These are phyloP conservation scores for Coemansia umbellata DNA, from an alignment of 192 early-diverging fungal species.

Conservation along the genomic window DNA sequence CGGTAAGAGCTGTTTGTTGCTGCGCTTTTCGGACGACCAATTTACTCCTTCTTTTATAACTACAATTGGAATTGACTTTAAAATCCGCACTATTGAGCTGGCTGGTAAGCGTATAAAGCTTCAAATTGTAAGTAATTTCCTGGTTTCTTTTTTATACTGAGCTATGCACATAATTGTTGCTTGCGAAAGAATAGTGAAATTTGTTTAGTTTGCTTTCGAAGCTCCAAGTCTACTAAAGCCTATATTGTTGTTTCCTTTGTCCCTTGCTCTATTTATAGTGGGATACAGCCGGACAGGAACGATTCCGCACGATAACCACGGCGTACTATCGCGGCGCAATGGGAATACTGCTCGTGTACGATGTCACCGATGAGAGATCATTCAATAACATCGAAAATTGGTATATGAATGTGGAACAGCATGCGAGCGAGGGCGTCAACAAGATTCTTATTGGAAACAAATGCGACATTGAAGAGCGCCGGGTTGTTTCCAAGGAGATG, in stretches of 20 bases:
- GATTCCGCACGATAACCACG: conserved; percentile 99
- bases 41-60: conserved; percentile 99
- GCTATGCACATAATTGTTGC: too few relatives aligned
- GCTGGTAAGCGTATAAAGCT: conserved; percentile 99
- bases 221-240: background rate
- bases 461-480: conserved; percentile 84
- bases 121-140: conserved; percentile 68
- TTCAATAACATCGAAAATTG: conserved; percentile 99
- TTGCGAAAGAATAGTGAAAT: too few relatives aligned
- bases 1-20: conserved; percentile 93
- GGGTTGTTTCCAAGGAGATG: conserved; percentile 93
- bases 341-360: conserved; percentile 97
- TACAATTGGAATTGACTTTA: conserved; percentile 99
- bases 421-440: conserved; percentile 98
- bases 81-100: conserved; percentile 97
- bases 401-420: conserved; percentile 99
- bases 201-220: too few relatives aligned
- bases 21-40: conserved; percentile 98
- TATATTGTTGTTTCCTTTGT: background rate
- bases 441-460: conserved; percentile 99
- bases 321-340: conserved; percentile 99
- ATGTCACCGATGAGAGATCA: conserved; percentile 97
- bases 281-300: conserved; percentile 99
- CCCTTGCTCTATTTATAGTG: conserved; percentile 50
- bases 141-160: too few relatives aligned